A percentile compares a stretch with the other conserved stretches of the same genome.
Conservation (phyloP, 768 basidiomycete species). For the Tylopilus intermedius region DNA sequence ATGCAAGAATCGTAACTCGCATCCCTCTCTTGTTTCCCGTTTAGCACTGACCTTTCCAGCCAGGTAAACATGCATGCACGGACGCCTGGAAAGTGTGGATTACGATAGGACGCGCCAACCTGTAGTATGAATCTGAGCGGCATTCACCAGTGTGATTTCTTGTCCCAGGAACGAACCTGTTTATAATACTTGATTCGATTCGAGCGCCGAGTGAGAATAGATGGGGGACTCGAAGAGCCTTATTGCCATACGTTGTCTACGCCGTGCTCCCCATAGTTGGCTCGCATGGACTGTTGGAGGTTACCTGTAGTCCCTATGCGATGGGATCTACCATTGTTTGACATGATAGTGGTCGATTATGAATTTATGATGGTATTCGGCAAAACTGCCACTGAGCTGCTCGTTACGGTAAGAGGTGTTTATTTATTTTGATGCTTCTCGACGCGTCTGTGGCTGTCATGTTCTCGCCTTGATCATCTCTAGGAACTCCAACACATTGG, state of each 20-base stretch:
- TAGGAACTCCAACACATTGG: no score
- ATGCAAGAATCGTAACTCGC: conserved; percentile 11
- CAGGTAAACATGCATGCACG: conserved; percentile 49
- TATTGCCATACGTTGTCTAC: conserved; percentile 48
- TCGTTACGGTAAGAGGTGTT: no score
- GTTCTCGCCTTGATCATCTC: background rate
- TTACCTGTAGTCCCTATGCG: conserved; percentile 23
- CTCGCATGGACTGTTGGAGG: conserved; percentile 41
- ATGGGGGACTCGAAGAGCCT: background rate
- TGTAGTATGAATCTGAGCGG: conserved; percentile 13
- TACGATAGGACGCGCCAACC: conserved; percentile 65
- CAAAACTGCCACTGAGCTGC: no score
- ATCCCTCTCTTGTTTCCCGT: background rate
- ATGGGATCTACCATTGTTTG: conserved; percentile 20
- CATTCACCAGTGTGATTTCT: background rate
- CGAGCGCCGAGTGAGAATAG: conserved; percentile 1
- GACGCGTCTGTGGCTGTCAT: conserved; percentile 7
- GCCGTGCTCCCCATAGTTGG: conserved; percentile 49
- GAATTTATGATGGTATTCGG: background rate
- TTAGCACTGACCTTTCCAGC: conserved; percentile 42
- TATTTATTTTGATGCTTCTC: no score
- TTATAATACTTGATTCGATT: conserved; percentile 23
- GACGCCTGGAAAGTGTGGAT: conserved; percentile 68
- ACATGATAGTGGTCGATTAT: background rate
- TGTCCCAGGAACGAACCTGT: conserved; percentile 17